These are phyloP conservation scores for Novymonas esmeraldas DNA, from an alignment of 208 protist genomes.

Conservation along the genomic window DNA sequence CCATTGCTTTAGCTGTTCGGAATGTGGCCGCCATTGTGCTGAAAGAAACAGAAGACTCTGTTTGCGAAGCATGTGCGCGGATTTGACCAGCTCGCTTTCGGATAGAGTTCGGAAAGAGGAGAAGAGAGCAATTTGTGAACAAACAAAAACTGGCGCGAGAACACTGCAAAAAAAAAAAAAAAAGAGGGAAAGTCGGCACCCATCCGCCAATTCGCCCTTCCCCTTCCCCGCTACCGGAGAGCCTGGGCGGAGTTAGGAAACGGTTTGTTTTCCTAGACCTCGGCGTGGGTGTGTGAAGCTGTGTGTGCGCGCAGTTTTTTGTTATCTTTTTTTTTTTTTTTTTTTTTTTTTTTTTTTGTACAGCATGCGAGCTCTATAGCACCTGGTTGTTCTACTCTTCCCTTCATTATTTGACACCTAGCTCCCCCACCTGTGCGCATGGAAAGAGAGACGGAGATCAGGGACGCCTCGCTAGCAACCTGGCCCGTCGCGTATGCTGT, in stretches of 20 bases:
- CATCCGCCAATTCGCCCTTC: too few relatives aligned
- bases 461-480: too few relatives aligned
- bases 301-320: not conserved
- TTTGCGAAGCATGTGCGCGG: constrained; percentile 13
- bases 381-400: too few relatives aligned
- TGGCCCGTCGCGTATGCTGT: too few relatives aligned
- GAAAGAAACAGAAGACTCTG: constrained; percentile 13
- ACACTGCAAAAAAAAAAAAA: too few relatives aligned
- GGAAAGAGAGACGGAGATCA: too few relatives aligned
- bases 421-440: too few relatives aligned
- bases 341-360: not conserved
- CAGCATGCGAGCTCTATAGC: not conserved
- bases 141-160: too few relatives aligned
- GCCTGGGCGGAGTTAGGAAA: too few relatives aligned
- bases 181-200: too few relatives aligned
- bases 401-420: too few relatives aligned
- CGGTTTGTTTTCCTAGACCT: not conserved
- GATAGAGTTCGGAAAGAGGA: not conserved
- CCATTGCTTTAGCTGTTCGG: constrained; percentile 65
- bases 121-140: not conserved
- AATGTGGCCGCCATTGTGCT: constrained; percentile 60
- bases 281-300: not conserved
- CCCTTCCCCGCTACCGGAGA: too few relatives aligned
- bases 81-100: not conserved
- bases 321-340: not conserved